Conservation (phyloP, 441 rosid genomes). For the Kokia cookei region DNA sequence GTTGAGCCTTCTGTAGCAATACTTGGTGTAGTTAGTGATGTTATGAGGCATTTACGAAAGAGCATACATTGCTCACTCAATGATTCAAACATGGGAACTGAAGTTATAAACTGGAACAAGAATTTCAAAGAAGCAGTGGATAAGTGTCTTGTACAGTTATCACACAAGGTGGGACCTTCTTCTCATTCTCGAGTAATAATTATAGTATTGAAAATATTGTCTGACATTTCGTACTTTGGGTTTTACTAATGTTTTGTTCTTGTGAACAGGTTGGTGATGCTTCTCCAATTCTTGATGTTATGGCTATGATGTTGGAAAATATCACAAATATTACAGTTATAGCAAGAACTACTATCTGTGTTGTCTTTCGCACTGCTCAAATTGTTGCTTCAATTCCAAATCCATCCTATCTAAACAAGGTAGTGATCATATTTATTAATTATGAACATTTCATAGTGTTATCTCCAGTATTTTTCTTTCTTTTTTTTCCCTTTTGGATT, state of each 20-base stretch:
- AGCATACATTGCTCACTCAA: slow-evolving; percentile 73
- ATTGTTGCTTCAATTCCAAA: slow-evolving; percentile 81
- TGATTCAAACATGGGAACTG: slow-evolving; percentile 59
- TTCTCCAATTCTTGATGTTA: slow-evolving; percentile 80
- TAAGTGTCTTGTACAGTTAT: slow-evolving; percentile 74
- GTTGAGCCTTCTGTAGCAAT: slow-evolving; percentile 70
- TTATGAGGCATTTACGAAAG: slow-evolving; percentile 65
- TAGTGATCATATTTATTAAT: slow-evolving; percentile 14
- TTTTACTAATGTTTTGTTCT: neutral
- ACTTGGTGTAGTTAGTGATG: slow-evolving; percentile 58
- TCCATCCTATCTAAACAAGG: slow-evolving; percentile 81
- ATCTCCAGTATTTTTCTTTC: neutral
- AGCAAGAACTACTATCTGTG: slow-evolving; percentile 69
- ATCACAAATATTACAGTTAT: slow-evolving; percentile 66
- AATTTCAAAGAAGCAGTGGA: slow-evolving; percentile 65
- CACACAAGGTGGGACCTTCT: slow-evolving; percentile 48
- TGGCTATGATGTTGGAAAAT: slow-evolving; percentile 92
- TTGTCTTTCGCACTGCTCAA: slow-evolving; percentile 90
- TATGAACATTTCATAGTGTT: slow-evolving; percentile 1
- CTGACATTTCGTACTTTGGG: neutral
- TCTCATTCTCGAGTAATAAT: neutral
- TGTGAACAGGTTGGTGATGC: slow-evolving; percentile 85
- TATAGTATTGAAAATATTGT: neutral
- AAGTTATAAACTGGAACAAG: slow-evolving; percentile 54
- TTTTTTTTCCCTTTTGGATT: neutral